Base-by-base conservation (phyloP, 1,284 basidiomycete species). In the Takashimella tepidaria region DNA sequence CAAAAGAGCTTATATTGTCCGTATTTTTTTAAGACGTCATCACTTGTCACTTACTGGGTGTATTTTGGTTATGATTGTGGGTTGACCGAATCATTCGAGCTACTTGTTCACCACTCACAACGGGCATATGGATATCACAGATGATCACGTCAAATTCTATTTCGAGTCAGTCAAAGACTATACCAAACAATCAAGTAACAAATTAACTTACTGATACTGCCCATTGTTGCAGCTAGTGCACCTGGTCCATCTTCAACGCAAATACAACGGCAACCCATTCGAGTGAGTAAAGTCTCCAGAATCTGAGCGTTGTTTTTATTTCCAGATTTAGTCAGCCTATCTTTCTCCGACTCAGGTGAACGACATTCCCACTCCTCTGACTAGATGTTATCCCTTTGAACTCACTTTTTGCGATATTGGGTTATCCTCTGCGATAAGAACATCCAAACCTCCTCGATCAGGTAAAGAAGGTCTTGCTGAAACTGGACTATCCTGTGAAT, bases 201-300 rank as follows among this genome's bases (percentile, higher is more conserved):
- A 19, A 42, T 20, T 44, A 62, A 83, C 89, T 79, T 73, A 89
- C 89, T 88, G 76, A 93, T 92, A 71, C 92, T 92, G 47, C 92
- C 91, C 85, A 97, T 95, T 10, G 93, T 93, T 55, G 95, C 87
- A 61, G 92, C 92, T 61, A 98, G 87, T 21, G 95, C 95, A 70
- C 96, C 92, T 4, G 92, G 92, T 12, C 95, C 96, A 76, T 98
- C 92, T 49, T 89, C 84, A 20, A 97, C 95, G 5, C 93, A 87
- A 2, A 96, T 86, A 73, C 90, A 92, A 19, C 92, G 85, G 74
- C 92, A 97, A 1, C 95, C 95, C 60, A 98, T 82, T 43, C 92
- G 85, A 55, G 88, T 86, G 48, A 98, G 81, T 46, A 98, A 77
- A 0, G 90, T 96, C 76, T 98, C 93, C 54, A 98, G 85, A 46